Percentiles rank a stretch among this genome's conserved stretches.
phyloP scores from a whole-genome alignment of 2,329 filamentous ascomycete genomes.

The Fusarium newnesense region DNA sequence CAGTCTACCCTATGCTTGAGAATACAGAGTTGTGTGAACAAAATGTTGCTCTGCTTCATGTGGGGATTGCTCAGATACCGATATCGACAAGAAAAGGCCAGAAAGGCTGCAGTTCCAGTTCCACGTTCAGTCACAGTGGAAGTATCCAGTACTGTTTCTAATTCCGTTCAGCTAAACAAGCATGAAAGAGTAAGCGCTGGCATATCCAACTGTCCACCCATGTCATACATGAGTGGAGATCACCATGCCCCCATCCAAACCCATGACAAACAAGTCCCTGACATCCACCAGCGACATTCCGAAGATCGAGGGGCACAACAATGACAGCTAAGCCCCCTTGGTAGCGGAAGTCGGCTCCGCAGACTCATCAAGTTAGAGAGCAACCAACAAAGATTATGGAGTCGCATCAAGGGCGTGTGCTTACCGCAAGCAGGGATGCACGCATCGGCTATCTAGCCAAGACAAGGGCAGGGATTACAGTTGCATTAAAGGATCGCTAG shows the following conservation, averaged over 20 bases:
- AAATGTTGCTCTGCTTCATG: background rate
- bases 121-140: background rate
- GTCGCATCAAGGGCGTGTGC: background rate
- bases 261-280: background rate
- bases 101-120: background rate
- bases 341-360: background rate
- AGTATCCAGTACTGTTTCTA: background rate
- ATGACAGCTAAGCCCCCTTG: background rate
- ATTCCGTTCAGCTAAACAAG: background rate
- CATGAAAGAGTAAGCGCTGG: background rate
- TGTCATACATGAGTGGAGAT: background rate
- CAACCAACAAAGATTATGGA: background rate
- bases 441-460: background rate
- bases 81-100: background rate
- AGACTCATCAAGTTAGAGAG: background rate
- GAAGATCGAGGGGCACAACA: background rate
- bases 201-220: background rate
- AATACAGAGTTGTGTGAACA: no score
- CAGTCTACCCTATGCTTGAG: background rate
- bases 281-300: background rate
- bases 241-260: background rate
- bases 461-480: background rate
- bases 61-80: background rate
- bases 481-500: slow-evolving; percentile 9
- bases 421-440: background rate